phyloP scores from a whole-genome alignment of 2,329 filamentous ascomycete genomes.

The Colletotrichum shisoi region DNA sequence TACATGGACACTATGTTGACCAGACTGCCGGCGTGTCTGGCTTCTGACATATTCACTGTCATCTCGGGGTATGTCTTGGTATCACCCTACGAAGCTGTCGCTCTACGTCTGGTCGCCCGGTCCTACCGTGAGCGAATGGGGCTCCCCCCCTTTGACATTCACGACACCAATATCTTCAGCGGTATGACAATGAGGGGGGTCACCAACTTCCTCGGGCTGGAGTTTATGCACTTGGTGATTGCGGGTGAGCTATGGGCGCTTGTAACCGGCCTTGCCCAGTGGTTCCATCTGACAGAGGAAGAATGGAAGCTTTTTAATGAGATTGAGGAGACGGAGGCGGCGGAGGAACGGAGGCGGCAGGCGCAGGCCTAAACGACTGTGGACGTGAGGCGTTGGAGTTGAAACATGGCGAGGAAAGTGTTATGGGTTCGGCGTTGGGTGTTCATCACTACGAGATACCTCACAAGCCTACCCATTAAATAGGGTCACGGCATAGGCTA shows the following conservation, averaged over 20 bases:
- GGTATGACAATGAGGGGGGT: constrained; percentile 52
- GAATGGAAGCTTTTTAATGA: constrained; percentile 51
- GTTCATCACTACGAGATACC: constrained; percentile 13
- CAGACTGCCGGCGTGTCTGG: constrained; percentile 58
- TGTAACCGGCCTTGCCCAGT: constrained; percentile 51
- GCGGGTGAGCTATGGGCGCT: constrained; percentile 57
- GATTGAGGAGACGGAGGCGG: constrained; percentile 44
- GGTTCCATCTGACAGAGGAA: constrained; percentile 54
- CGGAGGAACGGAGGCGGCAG: constrained; percentile 28
- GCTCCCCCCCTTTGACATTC: constrained; percentile 52
- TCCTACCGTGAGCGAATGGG: constrained; percentile 52
- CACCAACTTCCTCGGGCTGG: constrained; percentile 57
- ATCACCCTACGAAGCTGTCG: constrained; percentile 57
- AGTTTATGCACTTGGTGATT: constrained; percentile 56
- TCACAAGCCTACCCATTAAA: neutral
- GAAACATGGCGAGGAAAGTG: neutral
- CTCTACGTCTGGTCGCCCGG: constrained; percentile 56
- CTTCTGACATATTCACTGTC: constrained; percentile 57
- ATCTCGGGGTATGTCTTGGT: constrained; percentile 54
- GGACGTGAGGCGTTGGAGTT: neutral
- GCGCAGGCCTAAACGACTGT: neutral
- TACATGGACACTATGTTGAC: constrained; percentile 61
- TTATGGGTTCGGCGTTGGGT: constrained; percentile 2
- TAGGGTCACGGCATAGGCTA: neutral
- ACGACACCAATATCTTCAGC: constrained; percentile 48